Percentiles rank a stretch among this genome's conserved stretches.
phyloP scores from a whole-genome alignment of 768 basidiomycete species.

The Lactarius deliciosus region DNA sequence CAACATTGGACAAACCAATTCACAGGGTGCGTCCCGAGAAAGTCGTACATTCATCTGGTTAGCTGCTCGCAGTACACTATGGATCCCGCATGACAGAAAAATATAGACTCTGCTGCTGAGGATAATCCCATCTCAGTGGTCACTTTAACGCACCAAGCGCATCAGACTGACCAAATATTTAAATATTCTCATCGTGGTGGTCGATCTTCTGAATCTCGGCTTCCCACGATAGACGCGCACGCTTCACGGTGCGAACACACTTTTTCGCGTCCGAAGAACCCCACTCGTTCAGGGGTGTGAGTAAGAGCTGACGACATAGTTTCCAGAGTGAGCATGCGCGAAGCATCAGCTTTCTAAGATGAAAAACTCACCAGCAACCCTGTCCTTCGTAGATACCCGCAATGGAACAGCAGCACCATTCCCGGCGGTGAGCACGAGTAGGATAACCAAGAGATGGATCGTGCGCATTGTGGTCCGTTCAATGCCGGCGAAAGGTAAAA shows the following conservation, averaged over 20 bases:
- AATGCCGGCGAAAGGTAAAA: not conserved
- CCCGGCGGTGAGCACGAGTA: not conserved
- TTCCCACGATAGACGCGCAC: not conserved
- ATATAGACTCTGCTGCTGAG: not conserved
- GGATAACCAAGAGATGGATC: not conserved
- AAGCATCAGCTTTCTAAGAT: not conserved
- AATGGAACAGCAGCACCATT: not conserved
- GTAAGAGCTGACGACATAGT: not conserved
- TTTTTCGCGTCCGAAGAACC: not conserved
- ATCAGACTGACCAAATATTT: not conserved
- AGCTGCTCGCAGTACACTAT: not conserved
- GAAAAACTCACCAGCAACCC: not conserved
- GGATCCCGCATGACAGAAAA: not conserved
- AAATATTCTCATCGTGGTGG: not conserved
- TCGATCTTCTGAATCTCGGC: not conserved
- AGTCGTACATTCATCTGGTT: not conserved
- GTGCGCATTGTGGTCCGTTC: not conserved
- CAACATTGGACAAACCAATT: not conserved
- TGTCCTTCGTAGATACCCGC: conserved; percentile 1
- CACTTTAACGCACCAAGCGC: not conserved
- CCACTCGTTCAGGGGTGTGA: not conserved
- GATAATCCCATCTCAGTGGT: not conserved
- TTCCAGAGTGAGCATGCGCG: not conserved
- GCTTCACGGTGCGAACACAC: not conserved
- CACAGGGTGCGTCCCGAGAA: not conserved